A percentile compares a stretch with the other conserved stretches of the same genome.
Evolutionary conservation across 352 stramenopile species (phyloP).

Genomic region (Phytophthora europaea): DNA sequence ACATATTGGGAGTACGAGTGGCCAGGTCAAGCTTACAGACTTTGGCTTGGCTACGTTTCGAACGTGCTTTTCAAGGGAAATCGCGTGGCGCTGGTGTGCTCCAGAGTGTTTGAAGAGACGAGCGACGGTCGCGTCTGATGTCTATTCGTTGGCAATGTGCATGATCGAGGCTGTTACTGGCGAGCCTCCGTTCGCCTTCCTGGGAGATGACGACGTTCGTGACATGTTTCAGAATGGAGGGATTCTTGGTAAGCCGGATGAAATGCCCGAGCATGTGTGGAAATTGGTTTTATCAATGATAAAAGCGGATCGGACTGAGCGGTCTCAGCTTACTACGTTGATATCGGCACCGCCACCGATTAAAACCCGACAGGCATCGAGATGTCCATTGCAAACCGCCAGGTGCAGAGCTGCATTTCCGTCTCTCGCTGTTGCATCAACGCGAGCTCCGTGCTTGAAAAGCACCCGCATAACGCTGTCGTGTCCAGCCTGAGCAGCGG

Average conservation of each 20-base stretch:
- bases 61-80: background rate
- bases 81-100: background rate
- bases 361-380: conserved; percentile 3
- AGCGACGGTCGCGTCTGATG: background rate
- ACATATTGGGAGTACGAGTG: conserved; percentile 25
- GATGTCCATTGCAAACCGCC: background rate
- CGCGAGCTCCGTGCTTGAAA: background rate
- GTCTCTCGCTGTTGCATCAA: background rate
- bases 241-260: background rate
- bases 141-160: background rate
- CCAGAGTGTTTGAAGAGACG: conserved; percentile 2
- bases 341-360: conserved; percentile 5
- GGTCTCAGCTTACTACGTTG: conserved; percentile 1
- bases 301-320: background rate
- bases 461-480: conserved; percentile 5
- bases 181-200: conserved; percentile 6
- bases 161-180: background rate
- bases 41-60: conserved; percentile 12
- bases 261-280: background rate
- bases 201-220: background rate
- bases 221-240: background rate
- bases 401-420: conserved; percentile 11
- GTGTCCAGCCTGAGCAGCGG: background rate
- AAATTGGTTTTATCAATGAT: background rate
- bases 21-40: conserved; percentile 31